These are phyloP conservation scores for Fragaria iinumae DNA, from an alignment of 306 rosid genomes.

Conservation along the genomic window DNA sequence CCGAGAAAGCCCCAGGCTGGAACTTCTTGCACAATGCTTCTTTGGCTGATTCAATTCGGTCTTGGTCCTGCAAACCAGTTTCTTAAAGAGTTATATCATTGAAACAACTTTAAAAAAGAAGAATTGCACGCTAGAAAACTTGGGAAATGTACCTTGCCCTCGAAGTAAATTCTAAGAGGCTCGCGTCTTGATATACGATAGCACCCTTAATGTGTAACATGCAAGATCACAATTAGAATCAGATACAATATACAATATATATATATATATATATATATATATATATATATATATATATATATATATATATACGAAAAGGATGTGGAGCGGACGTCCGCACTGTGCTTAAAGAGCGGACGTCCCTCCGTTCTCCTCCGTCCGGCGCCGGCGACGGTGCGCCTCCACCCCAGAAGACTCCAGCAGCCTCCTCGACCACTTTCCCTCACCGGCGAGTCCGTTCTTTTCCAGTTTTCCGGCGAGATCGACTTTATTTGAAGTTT, in stretches of 20 bases:
- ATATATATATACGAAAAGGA: too few species aligned
- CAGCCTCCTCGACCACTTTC: too few species aligned
- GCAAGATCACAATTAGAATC: slow-evolving; percentile 19
- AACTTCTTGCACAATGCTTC: slow-evolving; percentile 59
- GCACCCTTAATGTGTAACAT: slow-evolving; percentile 57
- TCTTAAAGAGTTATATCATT: not conserved
- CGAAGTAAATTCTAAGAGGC: slow-evolving; percentile 50
- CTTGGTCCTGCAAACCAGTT: slow-evolving; percentile 54
- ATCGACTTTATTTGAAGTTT: too few species aligned
- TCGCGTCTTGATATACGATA: slow-evolving; percentile 62
- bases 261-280: not conserved
- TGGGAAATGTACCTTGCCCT: slow-evolving; percentile 62
- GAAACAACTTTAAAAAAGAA: not conserved
- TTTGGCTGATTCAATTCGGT: slow-evolving; percentile 54
- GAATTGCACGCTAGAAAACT: not conserved
- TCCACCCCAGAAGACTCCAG: too few species aligned
- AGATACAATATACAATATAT: slow-evolving; percentile 12
- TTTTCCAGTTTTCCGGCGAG: too few species aligned
- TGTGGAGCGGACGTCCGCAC: too few species aligned
- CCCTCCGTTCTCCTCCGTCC: too few species aligned
- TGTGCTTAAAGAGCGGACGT: too few species aligned
- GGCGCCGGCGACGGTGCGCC: too few species aligned
- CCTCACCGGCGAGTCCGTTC: too few species aligned
- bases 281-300: too few species aligned
- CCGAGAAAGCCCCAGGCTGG: slow-evolving; percentile 52